phyloP scores from a whole-genome alignment of 129 eudicot species.

The Heracleum sosnowskyi region DNA sequence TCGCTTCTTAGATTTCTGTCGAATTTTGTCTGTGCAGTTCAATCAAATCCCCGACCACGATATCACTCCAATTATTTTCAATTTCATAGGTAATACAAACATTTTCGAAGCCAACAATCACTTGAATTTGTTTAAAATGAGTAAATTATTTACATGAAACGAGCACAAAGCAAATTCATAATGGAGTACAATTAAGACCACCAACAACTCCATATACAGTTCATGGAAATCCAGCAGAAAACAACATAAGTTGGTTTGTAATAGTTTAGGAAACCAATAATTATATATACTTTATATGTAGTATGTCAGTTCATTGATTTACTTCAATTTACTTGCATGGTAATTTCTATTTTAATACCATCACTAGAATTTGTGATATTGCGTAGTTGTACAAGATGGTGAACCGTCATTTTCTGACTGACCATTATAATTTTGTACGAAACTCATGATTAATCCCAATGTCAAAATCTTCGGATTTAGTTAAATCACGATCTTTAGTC shows the following conservation, averaged over 20 bases:
- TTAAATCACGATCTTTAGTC: background rate
- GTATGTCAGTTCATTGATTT: background rate
- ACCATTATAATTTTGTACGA: background rate
- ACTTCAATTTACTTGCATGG: background rate
- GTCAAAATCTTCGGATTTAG: background rate
- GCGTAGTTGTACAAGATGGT: background rate
- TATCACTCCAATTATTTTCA: too few relatives aligned
- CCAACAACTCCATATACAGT: background rate
- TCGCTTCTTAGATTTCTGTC: too few relatives aligned
- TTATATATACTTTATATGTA: too few relatives aligned
- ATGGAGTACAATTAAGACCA: background rate
- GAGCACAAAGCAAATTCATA: background rate
- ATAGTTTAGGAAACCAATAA: background rate
- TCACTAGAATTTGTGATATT: too few relatives aligned
- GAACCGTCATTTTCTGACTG: background rate
- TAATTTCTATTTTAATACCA: background rate
- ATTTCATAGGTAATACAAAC: too few relatives aligned
- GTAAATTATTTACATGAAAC: too few relatives aligned
- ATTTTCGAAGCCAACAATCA: too few relatives aligned
- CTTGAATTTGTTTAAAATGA: too few relatives aligned
- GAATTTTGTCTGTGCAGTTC: too few relatives aligned
- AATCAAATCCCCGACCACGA: too few relatives aligned
- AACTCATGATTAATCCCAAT: background rate
- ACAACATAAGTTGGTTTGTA: conserved; percentile 3
- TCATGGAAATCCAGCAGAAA: background rate